Conservation (phyloP, 192 early-diverging fungal species). For the Chytriomyces sp. region DNA sequence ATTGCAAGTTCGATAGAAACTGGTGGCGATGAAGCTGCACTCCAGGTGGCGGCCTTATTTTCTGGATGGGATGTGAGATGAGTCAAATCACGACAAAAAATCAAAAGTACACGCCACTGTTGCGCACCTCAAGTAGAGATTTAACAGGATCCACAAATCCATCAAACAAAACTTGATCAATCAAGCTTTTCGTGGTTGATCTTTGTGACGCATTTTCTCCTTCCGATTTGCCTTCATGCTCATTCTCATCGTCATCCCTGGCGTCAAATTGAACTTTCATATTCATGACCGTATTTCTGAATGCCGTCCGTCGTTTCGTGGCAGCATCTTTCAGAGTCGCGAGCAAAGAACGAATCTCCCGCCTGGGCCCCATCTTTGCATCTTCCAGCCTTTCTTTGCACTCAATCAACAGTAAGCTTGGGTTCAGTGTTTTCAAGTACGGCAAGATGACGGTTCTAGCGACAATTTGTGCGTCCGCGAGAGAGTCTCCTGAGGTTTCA, state of each 20-base stretch:
- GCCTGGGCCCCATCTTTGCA: not conserved
- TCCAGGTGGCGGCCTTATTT: slow-evolving; percentile 14
- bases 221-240: not conserved
- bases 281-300: not conserved
- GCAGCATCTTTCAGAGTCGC: not conserved
- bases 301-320: not conserved
- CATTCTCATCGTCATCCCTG: not conserved
- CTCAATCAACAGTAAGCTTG: slow-evolving; percentile 3
- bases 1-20: slow-evolving; percentile 32
- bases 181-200: not conserved
- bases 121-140: not conserved
- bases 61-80: slow-evolving; percentile 4
- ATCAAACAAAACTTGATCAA: slow-evolving; percentile 8
- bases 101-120: too few species aligned
- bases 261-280: not conserved
- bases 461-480: not conserved
- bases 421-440: not conserved
- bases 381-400: slow-evolving; percentile 1
- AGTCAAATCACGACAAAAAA: not conserved
- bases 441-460: too few species aligned
- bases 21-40: slow-evolving; percentile 18
- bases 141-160: slow-evolving; percentile 2
- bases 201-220: not conserved
- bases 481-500: not conserved
- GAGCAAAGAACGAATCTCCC: not conserved